Base-by-base conservation (phyloP, 2,329 filamentous ascomycete species). In the Boeremia exigua region DNA sequence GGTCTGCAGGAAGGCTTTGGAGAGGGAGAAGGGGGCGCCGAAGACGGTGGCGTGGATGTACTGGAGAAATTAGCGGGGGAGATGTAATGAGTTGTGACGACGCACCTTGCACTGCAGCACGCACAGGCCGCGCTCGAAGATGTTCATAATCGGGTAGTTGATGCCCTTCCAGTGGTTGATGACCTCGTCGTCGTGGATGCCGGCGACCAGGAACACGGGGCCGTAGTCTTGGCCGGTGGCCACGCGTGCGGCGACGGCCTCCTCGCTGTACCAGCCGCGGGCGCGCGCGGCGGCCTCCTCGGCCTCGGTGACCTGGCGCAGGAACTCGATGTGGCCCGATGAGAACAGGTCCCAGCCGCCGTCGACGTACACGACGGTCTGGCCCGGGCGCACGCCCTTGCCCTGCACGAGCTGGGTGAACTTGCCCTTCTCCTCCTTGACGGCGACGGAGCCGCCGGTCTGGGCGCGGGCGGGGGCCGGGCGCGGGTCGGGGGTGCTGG, bases 71-170 rank as follows among this genome's bases (percentile, higher is more conserved):
- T 6, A 15, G 32, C 5, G 30, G n/a, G 6, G 30, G 15, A 17
- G n/a, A n/a, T n/a, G n/a, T n/a, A n/a, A n/a, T n/a, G n/a, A n/a
- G n/a, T n/a, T n/a, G n/a, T n/a, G n/a, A n/a, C n/a, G n/a, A n/a
- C n/a, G n/a, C n/a, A n/a, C n/a, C 76, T 89, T 89, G 81, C 95
- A 99, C 72, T 99, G 95, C 60, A 98, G 80, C 28, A 98, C 94
- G 74, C 95, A 99, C 19, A 99, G 86, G 1, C 93, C 93, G 37
- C 95, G 89, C 81, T 99, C 95, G 69, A 94, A 96, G 54, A 96
- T 93, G 80, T 98, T 99, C 95, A 99, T 99, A 79, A 99, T 98
- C 25, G 95, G 95, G 73, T 97, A 99, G 79, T 99, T 99, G 68
- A 97, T 84, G 32, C 95, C 94, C 78, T 98, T 98, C 90, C 92